Conservation (phyloP, 768 basidiomycete species). For the Agaricus blazei region DNA sequence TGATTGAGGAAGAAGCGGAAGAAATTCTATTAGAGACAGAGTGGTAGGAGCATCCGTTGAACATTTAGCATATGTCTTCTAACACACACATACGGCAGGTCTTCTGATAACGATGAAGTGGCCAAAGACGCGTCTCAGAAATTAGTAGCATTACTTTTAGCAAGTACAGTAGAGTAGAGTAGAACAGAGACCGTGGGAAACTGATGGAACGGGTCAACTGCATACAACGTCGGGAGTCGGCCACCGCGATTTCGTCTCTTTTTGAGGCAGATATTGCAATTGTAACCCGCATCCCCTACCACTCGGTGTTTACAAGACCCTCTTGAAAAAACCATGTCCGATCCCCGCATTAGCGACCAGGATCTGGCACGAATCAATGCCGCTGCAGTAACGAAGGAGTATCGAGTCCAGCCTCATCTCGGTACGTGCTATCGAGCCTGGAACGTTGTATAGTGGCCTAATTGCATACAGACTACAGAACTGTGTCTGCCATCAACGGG, state of each 20-base stretch:
- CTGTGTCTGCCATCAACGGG: slow-evolving; percentile 99
- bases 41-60: slow-evolving; percentile 47
- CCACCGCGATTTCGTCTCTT: too few species aligned
- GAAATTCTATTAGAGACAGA: slow-evolving; percentile 74
- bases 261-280: too few species aligned
- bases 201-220: slow-evolving; percentile 1
- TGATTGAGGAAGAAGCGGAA: slow-evolving; percentile 58
- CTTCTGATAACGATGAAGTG: slow-evolving; percentile 33
- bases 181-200: slow-evolving; percentile 7
- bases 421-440: slow-evolving; percentile 43
- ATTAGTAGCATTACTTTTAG: slow-evolving; percentile 23
- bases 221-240: neutral
- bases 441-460: slow-evolving; percentile 7
- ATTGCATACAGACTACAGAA: slow-evolving; percentile 74
- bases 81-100: slow-evolving; percentile 29
- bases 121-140: slow-evolving; percentile 36
- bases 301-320: neutral
- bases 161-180: neutral
- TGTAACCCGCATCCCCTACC: too few species aligned
- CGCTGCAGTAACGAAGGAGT: slow-evolving; percentile 84
- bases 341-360: slow-evolving; percentile 63
- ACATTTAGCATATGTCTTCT: neutral
- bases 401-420: slow-evolving; percentile 83
- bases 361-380: slow-evolving; percentile 81
- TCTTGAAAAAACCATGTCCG: slow-evolving; percentile 29